Base-by-base conservation (phyloP, 2,329 filamentous ascomycete genomes). In the Pyricularia pennisetigena region DNA sequence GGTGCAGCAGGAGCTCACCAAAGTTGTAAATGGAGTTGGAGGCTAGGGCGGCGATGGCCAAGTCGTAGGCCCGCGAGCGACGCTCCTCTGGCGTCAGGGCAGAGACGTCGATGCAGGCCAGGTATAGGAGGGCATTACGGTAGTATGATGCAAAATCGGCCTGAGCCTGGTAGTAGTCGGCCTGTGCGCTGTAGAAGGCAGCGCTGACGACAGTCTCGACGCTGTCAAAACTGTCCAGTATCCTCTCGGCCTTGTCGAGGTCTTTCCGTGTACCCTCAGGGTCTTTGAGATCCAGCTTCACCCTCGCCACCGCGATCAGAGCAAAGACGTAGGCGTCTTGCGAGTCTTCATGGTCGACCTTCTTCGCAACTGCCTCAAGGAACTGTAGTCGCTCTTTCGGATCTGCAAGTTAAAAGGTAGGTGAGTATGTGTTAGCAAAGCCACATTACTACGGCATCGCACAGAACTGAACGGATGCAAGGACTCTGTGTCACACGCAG, bases 11-110 rank as follows among this genome's bases (percentile, higher is more conserved):
- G n/a, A 99, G 89, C 83, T 99, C 95, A 78, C 95, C 95, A 74
- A 99, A 99, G 83, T 99, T 99, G 87, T 99, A 98, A 82, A 98
- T 99, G 74, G 88, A 92, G 75, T 94, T 92, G 66, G 94, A 97
- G 57, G 97, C 91, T 9, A 99, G 86, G 10, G 95, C 95, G 30
- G 95, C 93, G 68, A 98, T 90, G 75, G 91, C 91, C 71, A 99
- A 89, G 78, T 97, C 93, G 81, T 97, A 97, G 63, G 95, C 95
- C 74, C 94, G 89, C 69, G 86, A 86, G 77, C 90, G 89, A 74
- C 92, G 90, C 78, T 99, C 94, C 68, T 86, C 83, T 68, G 88
- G 82, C 62, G 89, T 85, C 69, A 99, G 84, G 68, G 90, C 86
- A 69, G 88, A 84, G 71, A 97, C 82, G 74, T 97, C 91, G 76